Conservation (phyloP, 2,329 filamentous ascomycete species). For the Domatiomyces globalis region DNA sequence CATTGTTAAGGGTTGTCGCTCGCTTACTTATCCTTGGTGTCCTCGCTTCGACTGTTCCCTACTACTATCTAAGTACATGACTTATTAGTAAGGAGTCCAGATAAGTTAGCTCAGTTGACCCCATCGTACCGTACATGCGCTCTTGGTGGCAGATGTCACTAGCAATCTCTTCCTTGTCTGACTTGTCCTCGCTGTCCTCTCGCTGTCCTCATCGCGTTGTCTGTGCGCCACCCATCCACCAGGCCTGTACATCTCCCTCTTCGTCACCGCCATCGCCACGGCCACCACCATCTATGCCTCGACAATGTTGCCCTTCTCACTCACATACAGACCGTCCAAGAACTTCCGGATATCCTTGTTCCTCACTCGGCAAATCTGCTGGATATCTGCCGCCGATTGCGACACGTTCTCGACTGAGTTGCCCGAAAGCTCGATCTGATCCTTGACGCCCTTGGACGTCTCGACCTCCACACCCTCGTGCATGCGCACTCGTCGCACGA, state of each 20-base stretch:
- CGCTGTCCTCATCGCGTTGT: not conserved
- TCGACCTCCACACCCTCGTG: conserved; percentile 79
- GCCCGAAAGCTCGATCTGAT: conserved; percentile 82
- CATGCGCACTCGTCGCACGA: conserved; percentile 84
- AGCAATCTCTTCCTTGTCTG: not conserved
- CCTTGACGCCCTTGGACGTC: conserved; percentile 86
- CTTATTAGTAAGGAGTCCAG: no score
- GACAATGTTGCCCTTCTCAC: conserved; percentile 90
- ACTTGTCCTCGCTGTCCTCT: not conserved
- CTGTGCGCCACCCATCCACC: not conserved
- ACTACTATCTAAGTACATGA: no score
- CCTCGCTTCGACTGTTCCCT: not conserved
- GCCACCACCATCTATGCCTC: conserved; percentile 33
- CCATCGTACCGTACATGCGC: not conserved
- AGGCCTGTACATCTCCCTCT: not conserved
- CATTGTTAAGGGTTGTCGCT: no score
- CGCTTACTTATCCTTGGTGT: not conserved
- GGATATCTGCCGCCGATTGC: conserved; percentile 96
- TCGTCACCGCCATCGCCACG: not conserved
- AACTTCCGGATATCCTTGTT: conserved; percentile 99
- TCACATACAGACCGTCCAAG: conserved; percentile 99
- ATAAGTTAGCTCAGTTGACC: no score
- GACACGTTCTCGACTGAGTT: conserved; percentile 97
- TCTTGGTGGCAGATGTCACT: not conserved
- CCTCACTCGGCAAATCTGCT: conserved; percentile 97